Conservation (phyloP, 208 protist species). For the Leishmania guyanensis region DNA sequence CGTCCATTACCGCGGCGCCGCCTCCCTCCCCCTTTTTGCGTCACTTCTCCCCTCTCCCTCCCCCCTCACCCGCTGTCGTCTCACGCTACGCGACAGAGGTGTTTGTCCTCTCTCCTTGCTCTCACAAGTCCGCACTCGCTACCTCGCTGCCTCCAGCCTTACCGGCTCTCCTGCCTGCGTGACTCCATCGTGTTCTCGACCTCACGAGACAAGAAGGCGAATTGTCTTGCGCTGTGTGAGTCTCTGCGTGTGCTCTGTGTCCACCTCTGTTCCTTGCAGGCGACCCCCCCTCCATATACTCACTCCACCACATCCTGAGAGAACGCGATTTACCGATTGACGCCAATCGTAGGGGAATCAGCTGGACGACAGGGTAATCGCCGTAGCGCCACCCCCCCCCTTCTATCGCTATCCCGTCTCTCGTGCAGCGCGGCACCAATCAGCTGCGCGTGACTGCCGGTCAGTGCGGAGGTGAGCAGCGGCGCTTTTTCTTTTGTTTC, state of each 20-base stretch:
- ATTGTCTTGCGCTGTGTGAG: neutral
- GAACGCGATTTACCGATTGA: neutral
- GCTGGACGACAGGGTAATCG: neutral
- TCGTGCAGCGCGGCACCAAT: neutral
- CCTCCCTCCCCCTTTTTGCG: slow-evolving; percentile 3
- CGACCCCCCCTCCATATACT: neutral
- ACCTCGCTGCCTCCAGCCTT: neutral
- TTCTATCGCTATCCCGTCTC: neutral
- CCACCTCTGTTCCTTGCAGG: neutral
- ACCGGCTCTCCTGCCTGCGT: neutral
- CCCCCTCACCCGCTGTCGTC: neutral
- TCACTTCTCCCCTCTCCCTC: slow-evolving; percentile 1
- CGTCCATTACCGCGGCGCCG: neutral
- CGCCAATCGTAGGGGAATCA: neutral
- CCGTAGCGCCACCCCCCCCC: neutral
- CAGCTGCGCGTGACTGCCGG: neutral
- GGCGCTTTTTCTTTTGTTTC: neutral
- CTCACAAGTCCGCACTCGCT: neutral
- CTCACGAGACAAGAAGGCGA: neutral
- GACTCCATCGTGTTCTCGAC: neutral
- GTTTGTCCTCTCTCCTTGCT: neutral
- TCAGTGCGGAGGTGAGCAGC: neutral
- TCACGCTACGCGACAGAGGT: neutral
- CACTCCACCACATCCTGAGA: neutral
- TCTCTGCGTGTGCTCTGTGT: neutral